Evolutionary conservation across 768 basidiomycete species (phyloP), one percentile per base, ranked within the genome.

Genomic region (Cystofilobasidium capitatum): DNA sequence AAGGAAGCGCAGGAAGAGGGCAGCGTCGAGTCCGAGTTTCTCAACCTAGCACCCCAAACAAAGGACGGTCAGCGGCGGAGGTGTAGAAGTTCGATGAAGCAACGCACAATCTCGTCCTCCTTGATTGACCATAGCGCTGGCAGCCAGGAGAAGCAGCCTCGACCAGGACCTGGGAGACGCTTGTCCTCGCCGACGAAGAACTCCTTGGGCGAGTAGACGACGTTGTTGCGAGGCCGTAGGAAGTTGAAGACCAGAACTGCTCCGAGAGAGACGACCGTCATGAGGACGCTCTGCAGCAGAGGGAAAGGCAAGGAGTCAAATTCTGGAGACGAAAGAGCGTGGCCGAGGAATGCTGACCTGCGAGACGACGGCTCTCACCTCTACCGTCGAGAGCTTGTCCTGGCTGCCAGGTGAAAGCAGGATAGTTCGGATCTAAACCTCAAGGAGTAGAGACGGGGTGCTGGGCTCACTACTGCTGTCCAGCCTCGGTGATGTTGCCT

Each of bases 1-100:
- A 16, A 64, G 49, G 62, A 64, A 55, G 33, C 62, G 62, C 2
- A 64, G 39, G 33, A 64, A 51, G 10, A 51, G 33, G n/a, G 35
- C 49, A 8, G 62, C 49, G 12, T 64, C 49, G 26, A 64, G 62
- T n/a, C 62, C 62, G 33, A 54, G 49, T 16, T 64, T 55, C 12
- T 37, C 13, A 39, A 51, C 35, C 62, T 64, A 3, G n/a, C n/a
- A 22, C 8, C 20, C 33, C n/a, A 29, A 29, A 5, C 6, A 62
- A 45, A 60, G 36, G 17, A 5, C 20, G 10, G n/a, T 60, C n/a
- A n/a, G n/a, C 7, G 20, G 6, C n/a, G 20, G 3, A 10, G 31
- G 22, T 55, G 14, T 31, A 17, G 7, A 20, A 55, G 54, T 9
- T 16, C 4, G 6, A 3, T 9, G 3, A 8, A 31, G 9, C 20